phyloP scores from a whole-genome alignment of 208 protist species.

The Crithidia fasciculata region DNA sequence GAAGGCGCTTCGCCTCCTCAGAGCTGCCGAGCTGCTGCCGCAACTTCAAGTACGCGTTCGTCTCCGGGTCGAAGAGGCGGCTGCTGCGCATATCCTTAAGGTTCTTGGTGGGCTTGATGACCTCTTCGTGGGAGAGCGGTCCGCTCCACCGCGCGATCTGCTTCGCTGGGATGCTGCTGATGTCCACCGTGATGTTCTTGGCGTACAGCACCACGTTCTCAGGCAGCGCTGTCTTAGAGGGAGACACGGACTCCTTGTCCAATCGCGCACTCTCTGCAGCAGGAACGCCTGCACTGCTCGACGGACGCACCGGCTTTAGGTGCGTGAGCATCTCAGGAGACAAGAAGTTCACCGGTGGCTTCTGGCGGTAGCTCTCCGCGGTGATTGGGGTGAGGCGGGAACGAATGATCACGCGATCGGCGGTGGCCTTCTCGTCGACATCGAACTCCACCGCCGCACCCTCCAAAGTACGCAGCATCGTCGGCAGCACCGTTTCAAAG shows the following conservation, averaged over 20 bases:
- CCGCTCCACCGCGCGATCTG: constrained; percentile 59
- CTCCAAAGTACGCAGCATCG: constrained; percentile 61
- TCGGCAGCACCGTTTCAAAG: constrained; percentile 88
- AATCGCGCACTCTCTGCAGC: neutral
- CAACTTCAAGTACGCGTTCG: constrained; percentile 65
- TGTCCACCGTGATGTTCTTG: constrained; percentile 73
- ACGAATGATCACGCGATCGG: constrained; percentile 81
- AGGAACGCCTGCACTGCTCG: neutral
- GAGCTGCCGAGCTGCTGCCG: constrained; percentile 51
- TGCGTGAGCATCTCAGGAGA: constrained; percentile 31
- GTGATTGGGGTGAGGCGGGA: constrained; percentile 65
- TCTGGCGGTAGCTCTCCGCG: constrained; percentile 59
- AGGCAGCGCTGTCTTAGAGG: neutral
- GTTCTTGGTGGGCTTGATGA: constrained; percentile 61
- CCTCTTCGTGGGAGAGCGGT: constrained; percentile 56
- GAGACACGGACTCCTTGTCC: too few relatives aligned
- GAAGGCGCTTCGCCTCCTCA: constrained; percentile 47
- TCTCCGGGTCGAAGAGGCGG: constrained; percentile 64
- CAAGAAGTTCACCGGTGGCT: constrained; percentile 71
- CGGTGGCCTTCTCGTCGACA: constrained; percentile 23
- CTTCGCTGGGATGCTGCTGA: constrained; percentile 53
- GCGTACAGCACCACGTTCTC: constrained; percentile 38
- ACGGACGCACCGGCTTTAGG: neutral
- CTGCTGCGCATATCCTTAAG: constrained; percentile 85
- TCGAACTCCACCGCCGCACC: constrained; percentile 74